These are phyloP conservation scores for Dendrothele bispora DNA, from an alignment of 768 basidiomycete genomes.

Conservation along the genomic window DNA sequence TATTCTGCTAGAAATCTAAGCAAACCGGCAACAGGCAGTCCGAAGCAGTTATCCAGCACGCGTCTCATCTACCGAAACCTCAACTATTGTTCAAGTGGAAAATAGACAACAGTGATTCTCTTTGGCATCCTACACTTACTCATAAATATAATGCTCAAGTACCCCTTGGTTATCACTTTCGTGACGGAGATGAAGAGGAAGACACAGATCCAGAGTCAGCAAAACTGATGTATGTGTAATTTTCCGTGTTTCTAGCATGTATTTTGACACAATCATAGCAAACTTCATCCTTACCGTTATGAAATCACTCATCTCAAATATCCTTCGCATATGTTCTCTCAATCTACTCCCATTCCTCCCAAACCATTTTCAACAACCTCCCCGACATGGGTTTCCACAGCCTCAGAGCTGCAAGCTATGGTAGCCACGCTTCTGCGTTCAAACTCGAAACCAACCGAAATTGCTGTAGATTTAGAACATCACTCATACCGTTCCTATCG, in stretches of 20 bases:
- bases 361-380: slow-evolving; percentile 63
- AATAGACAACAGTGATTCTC: slow-evolving; percentile 55
- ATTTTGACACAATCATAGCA: slow-evolving; percentile 26
- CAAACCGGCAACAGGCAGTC: slow-evolving; percentile 38
- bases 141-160: slow-evolving; percentile 85
- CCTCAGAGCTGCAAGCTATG: slow-evolving; percentile 57
- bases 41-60: slow-evolving; percentile 70
- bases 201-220: slow-evolving; percentile 21
- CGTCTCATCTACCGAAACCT: slow-evolving; percentile 76
- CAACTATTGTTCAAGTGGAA: slow-evolving; percentile 69
- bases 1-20: slow-evolving; percentile 28
- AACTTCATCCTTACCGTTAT: slow-evolving; percentile 78
- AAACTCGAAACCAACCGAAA: slow-evolving; percentile 64
- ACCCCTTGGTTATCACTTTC: slow-evolving; percentile 67
- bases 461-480: slow-evolving; percentile 94
- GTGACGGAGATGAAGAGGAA: slow-evolving; percentile 26
- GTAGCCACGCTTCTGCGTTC: slow-evolving; percentile 67
- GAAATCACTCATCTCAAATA: slow-evolving; percentile 78
- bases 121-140: slow-evolving; percentile 69
- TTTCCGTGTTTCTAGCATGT: no score
- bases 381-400: slow-evolving; percentile 70
- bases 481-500: slow-evolving; percentile 83
- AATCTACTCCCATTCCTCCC: slow-evolving; percentile 50
- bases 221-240: background rate
- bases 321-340: slow-evolving; percentile 65